Conservation (phyloP, 306 rosid genomes). For the Malus asiatica region DNA sequence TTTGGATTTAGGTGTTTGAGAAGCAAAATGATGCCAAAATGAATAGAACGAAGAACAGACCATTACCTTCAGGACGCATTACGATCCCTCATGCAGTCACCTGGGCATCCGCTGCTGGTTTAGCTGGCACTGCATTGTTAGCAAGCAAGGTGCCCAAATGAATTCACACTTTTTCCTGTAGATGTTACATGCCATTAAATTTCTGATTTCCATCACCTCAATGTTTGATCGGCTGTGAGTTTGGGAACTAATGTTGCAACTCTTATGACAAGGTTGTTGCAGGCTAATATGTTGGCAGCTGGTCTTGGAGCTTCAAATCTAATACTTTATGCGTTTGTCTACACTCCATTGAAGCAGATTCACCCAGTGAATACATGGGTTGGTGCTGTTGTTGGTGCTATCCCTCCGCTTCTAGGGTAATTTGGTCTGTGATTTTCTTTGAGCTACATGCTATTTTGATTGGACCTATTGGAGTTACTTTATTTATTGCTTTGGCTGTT, state of each 20-base stretch:
- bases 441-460: neutral
- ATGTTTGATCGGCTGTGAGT: neutral
- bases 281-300: slow-evolving; percentile 95
- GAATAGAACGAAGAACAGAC: slow-evolving; percentile 78
- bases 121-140: slow-evolving; percentile 68
- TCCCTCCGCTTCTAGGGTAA: slow-evolving; percentile 98
- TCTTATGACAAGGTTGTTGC: slow-evolving; percentile 76
- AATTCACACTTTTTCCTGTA: slow-evolving; percentile 13
- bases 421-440: neutral
- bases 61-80: slow-evolving; percentile 90
- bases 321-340: slow-evolving; percentile 73
- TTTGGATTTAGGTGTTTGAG: slow-evolving; percentile 58
- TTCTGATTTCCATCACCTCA: slow-evolving; percentile 1
- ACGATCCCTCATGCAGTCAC: slow-evolving; percentile 61
- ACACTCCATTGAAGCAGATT: slow-evolving; percentile 92
- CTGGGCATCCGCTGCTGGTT: slow-evolving; percentile 72
- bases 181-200: slow-evolving; percentile 1
- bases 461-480: neutral
- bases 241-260: slow-evolving; percentile 43
- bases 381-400: slow-evolving; percentile 96
- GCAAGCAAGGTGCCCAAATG: slow-evolving; percentile 64
- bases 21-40: slow-evolving; percentile 73
- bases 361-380: slow-evolving; percentile 97
- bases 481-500: neutral
- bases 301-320: slow-evolving; percentile 93